Base-by-base conservation (phyloP, 192 early-diverging fungal species). In the Coemansia guatemalensis region DNA sequence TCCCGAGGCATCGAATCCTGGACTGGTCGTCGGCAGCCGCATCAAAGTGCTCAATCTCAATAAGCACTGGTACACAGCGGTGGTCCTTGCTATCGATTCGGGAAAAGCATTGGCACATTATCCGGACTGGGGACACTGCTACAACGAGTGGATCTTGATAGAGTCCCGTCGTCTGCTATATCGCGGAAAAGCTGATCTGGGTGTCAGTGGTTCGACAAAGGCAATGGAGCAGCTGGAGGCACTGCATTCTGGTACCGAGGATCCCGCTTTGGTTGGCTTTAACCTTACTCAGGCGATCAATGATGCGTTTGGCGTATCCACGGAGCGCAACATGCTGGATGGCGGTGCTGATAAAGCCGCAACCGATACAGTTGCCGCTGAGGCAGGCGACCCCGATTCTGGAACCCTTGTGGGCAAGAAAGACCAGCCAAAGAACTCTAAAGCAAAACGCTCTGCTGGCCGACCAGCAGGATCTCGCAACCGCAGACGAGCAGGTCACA, bases 131-230 rank as follows among this genome's bases (percentile, higher is more conserved):
- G 73, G 61, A 51, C 73, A 74, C 33, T 22, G 68, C 8, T 82
- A 50, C 58, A 73, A 82, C 35, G 79, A 82, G 62, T 82, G 79
- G 79, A 62, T 82, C 27, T 56, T 17, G 11, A 12, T 76, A 8
- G 71, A 68, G 1, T 82, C 79, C 4, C 62, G 74, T 8, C 63
- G 79, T 1, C 48, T 82, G 35, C 26, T 64, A 6, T 70, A 60
- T 52, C 33, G 41, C 7, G 67, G 66, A n/a, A 78, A 65, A 20
- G 8, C 48, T 2, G 32, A 20, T 18, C 33, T 32, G 18, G 58
- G 44, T 14, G 65, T 58, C 30, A 39, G 54, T 1, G 67, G 61
- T 1, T 61, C 56, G 18, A 35, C 49, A 0, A 58, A 59, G 48
- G 60, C 58, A 22, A 22, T 54, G 48, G 18, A 58, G 53, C 67